Evolutionary conservation across 2,329 filamentous ascomycete species (phyloP).

Genomic region (Nemania sp.): DNA sequence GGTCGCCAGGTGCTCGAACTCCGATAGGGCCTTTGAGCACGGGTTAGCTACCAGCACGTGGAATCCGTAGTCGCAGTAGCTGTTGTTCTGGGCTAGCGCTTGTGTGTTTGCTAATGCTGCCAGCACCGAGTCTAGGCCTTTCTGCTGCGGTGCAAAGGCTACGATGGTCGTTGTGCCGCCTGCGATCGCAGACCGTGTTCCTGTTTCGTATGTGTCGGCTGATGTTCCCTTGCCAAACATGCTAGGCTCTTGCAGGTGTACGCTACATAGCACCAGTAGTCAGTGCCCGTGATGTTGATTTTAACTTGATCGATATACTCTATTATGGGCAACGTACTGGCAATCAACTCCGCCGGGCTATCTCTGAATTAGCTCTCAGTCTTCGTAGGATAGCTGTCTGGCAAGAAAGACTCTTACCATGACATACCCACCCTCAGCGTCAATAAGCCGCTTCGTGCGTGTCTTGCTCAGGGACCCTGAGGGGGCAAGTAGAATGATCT

Average conservation of each 20-base stretch:
- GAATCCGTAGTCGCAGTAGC: constrained; percentile 69
- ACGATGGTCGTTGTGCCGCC: constrained; percentile 70
- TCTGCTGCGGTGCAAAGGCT: constrained; percentile 67
- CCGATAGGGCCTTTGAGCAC: constrained; percentile 45
- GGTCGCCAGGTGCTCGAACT: constrained; percentile 55
- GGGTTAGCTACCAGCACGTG: constrained; percentile 53
- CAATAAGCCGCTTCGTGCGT: constrained; percentile 52
- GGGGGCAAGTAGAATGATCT: constrained; percentile 56
- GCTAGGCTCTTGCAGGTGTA: constrained; percentile 56
- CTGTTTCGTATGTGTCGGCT: constrained; percentile 55
- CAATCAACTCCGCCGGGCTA: constrained; percentile 56
- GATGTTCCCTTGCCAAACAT: constrained; percentile 52
- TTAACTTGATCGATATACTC: background rate
- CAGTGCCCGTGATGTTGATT: constrained; percentile 2
- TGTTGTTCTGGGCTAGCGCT: constrained; percentile 56
- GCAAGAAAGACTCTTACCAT: constrained; percentile 47
- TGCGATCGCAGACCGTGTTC: constrained; percentile 66
- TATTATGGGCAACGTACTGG: constrained; percentile 26
- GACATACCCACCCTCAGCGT: constrained; percentile 58
- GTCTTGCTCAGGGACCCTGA: constrained; percentile 51
- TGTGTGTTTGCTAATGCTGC: constrained; percentile 62
- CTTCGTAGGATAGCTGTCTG: background rate
- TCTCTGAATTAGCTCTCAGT: constrained; percentile 6
- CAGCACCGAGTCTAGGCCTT: constrained; percentile 57
- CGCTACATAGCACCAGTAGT: constrained; percentile 46